These are phyloP conservation scores for Daedaleopsis sinensis DNA, from an alignment of 768 basidiomycete genomes.

Conservation along the genomic window DNA sequence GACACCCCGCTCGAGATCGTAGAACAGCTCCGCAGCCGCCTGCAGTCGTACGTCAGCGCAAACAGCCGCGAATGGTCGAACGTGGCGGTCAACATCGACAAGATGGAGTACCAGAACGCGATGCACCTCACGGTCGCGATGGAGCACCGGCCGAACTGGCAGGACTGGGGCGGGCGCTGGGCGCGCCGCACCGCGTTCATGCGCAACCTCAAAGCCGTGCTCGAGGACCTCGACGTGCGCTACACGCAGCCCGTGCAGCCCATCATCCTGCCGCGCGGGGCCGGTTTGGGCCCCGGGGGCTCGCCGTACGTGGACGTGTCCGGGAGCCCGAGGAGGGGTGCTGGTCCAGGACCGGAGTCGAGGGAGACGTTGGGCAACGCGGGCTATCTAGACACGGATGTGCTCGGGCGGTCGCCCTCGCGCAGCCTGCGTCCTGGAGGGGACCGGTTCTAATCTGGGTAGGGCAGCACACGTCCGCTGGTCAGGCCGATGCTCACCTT, in stretches of 20 bases:
- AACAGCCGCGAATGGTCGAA: conserved; percentile 78
- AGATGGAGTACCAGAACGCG: conserved; percentile 78
- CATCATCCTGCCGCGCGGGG: conserved; percentile 49
- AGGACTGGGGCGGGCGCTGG: conserved; percentile 86
- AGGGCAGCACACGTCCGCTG: background rate
- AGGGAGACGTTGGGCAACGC: conserved; percentile 19
- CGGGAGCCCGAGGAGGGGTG: background rate
- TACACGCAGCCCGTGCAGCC: conserved; percentile 79
- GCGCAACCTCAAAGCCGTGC: conserved; percentile 67
- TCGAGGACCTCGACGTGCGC: conserved; percentile 74
- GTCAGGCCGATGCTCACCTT: background rate
- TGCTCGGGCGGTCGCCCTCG: conserved; percentile 12
- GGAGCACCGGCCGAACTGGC: conserved; percentile 85
- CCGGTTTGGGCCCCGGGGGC: conserved; percentile 6
- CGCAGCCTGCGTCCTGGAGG: conserved; percentile 18
- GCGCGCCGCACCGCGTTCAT: conserved; percentile 74
- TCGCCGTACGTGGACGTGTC: conserved; percentile 12
- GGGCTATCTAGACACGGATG: conserved; percentile 10
- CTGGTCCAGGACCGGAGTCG: conserved; percentile 1
- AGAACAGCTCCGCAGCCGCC: conserved; percentile 60
- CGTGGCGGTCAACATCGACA: conserved; percentile 69
- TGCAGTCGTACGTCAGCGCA: conserved; percentile 59
- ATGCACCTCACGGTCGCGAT: conserved; percentile 67
- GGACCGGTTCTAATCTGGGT: conserved; percentile 20
- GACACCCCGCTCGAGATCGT: conserved; percentile 71